Evolutionary conservation across 257 asterid genomes (phyloP), one percentile per base, ranked within the genome.

Genomic region (Orobanche coerulescens): DNA sequence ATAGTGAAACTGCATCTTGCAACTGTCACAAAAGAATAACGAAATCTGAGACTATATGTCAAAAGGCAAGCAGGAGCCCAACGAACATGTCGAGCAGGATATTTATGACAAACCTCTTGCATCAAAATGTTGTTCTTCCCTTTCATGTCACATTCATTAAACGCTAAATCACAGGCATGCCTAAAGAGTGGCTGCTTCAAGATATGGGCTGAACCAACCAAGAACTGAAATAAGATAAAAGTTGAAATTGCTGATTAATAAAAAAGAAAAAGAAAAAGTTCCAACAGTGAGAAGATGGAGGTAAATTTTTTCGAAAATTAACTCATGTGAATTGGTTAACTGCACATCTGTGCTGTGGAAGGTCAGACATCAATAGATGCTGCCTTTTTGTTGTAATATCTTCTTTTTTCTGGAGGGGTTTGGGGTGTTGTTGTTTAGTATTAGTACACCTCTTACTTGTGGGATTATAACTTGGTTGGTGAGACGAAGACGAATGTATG

Each of bases 141-240:
- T 36, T 73, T 58, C 42, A 5, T 20, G 62, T 79, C 86, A 39
- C 94, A 86, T 72, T 68, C 82, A 36, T 67, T 72, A 73, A 89
- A 93, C 48, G 94, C 96, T 50, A 73, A 60, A 72, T 86, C 99
- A 74, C 95, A 83, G 26, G 90, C 87, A 25, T 66, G 83, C 18
- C 52, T 72, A 70, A 87, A 93, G 23, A 70, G 69, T 31, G 87
- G 92, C 76, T 83, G 96, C 82, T 80, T 93, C 94, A 89, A 70
- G 61, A 93, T 58, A 75, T 86, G 81, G 62, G 92, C 87, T 58
- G 99, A 93, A 62, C 93, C 96, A 25, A 86, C 67, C 86, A 93
- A 82, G 80, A 93, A 93, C 99, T 93, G 93, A 36, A 84, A 75
- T 37, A 42, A 72, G 53, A 19, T 20, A 68, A 61, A 58, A 39